Conservation (phyloP, 306 rosid species). For the Spatholobus suberectus region DNA sequence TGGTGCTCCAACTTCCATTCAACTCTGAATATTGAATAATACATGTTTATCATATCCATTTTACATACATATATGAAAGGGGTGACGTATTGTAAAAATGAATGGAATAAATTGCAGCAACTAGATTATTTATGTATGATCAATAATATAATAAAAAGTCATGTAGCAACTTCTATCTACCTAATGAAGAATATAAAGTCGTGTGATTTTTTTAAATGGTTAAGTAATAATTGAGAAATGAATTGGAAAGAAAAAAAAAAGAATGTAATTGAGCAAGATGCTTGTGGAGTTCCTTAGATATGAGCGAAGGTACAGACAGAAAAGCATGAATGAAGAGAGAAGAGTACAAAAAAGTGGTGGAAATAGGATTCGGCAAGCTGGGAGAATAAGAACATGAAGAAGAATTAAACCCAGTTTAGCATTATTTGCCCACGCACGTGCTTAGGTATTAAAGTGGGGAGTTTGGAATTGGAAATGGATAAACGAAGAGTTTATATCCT, state of each 20-base stretch:
- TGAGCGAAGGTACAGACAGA: background rate
- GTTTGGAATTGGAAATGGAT: no score
- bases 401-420: background rate
- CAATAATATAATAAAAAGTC: background rate
- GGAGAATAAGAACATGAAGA: no score
- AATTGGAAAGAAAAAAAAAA: no score
- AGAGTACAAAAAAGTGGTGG: background rate
- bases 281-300: background rate
- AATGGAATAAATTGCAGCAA: background rate
- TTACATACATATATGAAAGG: no score
- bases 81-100: no score
- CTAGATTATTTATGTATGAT: background rate
- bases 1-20: conserved; percentile 55
- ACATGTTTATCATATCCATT: no score
- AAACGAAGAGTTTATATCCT: background rate
- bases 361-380: background rate
- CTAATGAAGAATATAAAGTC: no score
- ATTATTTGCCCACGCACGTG: no score
- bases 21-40: background rate
- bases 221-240: background rate
- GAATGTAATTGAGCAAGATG: background rate
- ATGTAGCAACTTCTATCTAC: no score
- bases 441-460: no score
- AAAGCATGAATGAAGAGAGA: background rate
- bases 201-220: no score